Base-by-base conservation (phyloP, 83 land plant species). In the Diphasiastrum complanatum region DNA sequence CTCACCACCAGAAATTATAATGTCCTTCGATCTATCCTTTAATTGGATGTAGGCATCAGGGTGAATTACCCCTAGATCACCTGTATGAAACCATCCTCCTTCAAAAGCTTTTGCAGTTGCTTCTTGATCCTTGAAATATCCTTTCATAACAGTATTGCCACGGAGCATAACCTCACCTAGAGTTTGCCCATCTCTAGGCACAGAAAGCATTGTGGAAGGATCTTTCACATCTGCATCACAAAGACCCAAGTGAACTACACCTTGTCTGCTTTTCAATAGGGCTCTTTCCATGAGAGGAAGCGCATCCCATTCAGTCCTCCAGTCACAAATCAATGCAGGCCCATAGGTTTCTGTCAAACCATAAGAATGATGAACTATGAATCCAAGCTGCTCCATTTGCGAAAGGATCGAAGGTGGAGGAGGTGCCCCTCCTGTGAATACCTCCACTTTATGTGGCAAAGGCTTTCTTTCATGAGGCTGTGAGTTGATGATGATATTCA, bases 1-100 rank as follows among this genome's bases (percentile, higher is more conserved):
- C 64, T 92, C 95, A 45, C 97, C 97, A 6, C 97, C 97, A 0
- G 97, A 87, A 4, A 91, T 91, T 45, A 91, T 88, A 12, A 91
- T 83, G 55, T 91, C 97, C 64, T 88, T 92, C 0, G 88, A 77
- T 5, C 96, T 66, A 45, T 92, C 96, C 61, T 85, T 87, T 2
- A 92, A 27, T 60, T 87, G 78, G 14, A 92, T 73, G 58, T 88
- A 92, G 0, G 85, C 87, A 76, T 77, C 88, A n/a, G 83, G 63
- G 41, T 89, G 88, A 69, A 58, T 79, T 12, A 89, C 85, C 0
- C 66, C 96, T 36, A 87, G 63, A 50, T 87, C 95, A 6, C 96
- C 96, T 10, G 79, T 75, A 14, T 76, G 65, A 68, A 79, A 79
- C 92, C 92, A 89, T 1, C 96, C 96, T 2, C 85, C 96, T 8